These are phyloP conservation scores for Yarrowia yakushimensis DNA, from an alignment of 805 yeast genomes.

Conservation along the genomic window DNA sequence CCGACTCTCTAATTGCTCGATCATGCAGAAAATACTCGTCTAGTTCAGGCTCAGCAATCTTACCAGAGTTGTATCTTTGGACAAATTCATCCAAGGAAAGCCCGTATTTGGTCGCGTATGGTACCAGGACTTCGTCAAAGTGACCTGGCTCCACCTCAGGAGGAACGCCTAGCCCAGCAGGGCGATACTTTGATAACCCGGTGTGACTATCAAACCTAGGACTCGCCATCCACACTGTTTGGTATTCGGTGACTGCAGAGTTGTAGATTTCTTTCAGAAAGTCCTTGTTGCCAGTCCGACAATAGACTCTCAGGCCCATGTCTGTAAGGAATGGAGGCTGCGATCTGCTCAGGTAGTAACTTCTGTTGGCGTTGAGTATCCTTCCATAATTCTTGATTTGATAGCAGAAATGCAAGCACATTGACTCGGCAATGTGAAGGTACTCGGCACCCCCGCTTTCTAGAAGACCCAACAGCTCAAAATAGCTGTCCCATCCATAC, in stretches of 20 bases:
- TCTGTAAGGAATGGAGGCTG: conserved; percentile 97
- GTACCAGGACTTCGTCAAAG: conserved; percentile 65
- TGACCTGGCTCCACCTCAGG: conserved; percentile 95
- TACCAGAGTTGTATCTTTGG: conserved; percentile 61
- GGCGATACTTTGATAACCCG: conserved; percentile 85
- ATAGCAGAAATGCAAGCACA: conserved; percentile 88
- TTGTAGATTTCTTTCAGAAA: conserved; percentile 60
- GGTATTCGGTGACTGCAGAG: conserved; percentile 86
- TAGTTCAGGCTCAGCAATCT: conserved; percentile 68
- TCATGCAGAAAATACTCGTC: conserved; percentile 90
- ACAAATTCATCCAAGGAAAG: conserved; percentile 61
- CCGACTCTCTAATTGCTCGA: conserved; percentile 92
- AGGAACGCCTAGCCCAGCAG: conserved; percentile 89
- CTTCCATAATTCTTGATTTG: conserved; percentile 90
- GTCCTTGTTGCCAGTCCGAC: conserved; percentile 46
- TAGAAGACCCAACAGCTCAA: conserved; percentile 80
- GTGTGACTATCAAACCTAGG: conserved; percentile 74
- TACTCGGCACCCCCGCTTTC: conserved; percentile 47
- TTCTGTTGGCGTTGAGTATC: conserved; percentile 88
- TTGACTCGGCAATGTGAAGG: conserved; percentile 72
- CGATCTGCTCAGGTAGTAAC: conserved; percentile 84
- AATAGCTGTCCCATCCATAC: conserved; percentile 98
- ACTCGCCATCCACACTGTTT: conserved; percentile 67
- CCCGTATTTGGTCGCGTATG: conserved; percentile 62
- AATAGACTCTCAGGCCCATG: conserved; percentile 71